Base-by-base conservation (phyloP, 2,329 filamentous ascomycete genomes). In the Cryphonectria parasitica region DNA sequence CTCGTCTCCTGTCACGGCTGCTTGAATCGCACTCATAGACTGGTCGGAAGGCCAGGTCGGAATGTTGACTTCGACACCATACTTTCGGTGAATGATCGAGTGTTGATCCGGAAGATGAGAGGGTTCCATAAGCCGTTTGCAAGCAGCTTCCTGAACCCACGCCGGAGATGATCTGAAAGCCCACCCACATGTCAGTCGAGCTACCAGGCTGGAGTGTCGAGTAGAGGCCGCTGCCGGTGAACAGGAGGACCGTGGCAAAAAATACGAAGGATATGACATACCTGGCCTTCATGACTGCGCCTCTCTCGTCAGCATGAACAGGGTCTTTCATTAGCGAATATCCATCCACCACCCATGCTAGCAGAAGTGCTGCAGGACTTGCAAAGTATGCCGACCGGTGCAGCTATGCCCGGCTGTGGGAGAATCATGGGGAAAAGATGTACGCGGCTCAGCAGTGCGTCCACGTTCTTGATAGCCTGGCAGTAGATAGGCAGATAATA, bases 401-500 rank as follows among this genome's bases (percentile, higher is more conserved):
- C 43, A 22, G 17, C 43, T 6, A 8, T 49, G 10, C 36, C 8
- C 11, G 39, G n/a, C 7, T 61, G 58, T 1, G 31, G 58, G 5
- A 76, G 25, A 41, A 78, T 77, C 45, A 72, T 74, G 2, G 81
- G 74, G 43, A 82, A 66, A 6, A 78, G 68, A 63, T 77, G 75
- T 13, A 82, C 75, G 36, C 81, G 81, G 67, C 79, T 80, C 73
- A 75, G 75, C 7, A 79, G 71, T 2, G 80, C 75, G 0, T 63
- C 73, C 22, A 64, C 74, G 2, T 75, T 76, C 31, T 71, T 74
- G 70, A 83, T 73, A 64, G 79, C 75, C 74, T 83, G 79, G 74
- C 83, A 81, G 74, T 79, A 82, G 39, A 82, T 75, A 0, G 81
- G 79, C 25, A 82, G 69, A 61, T 78, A 78, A 66, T 76, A 80